Evolutionary conservation across 1,139 yeast species (phyloP), one percentile per base, ranked within the genome.

Genomic region (Suhomyces wounanorum): DNA sequence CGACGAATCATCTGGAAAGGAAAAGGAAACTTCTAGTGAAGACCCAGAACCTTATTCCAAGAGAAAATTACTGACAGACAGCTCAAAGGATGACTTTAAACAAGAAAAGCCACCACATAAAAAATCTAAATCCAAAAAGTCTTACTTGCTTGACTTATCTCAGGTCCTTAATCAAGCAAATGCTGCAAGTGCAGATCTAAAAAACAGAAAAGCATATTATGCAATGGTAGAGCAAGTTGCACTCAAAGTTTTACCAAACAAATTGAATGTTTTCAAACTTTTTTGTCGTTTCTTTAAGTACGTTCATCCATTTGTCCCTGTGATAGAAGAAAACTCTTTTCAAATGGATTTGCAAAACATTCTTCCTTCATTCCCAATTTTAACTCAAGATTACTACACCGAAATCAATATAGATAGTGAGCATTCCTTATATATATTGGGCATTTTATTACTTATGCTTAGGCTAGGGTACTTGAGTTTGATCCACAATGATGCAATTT

Each of bases 381-480:
- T 62, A 23, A 60, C 55, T 8, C 53, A 56, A 13, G 51, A 51
- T 3, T 59, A 59, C 47, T 67, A 64, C 50, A 51, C 59, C 2
- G 58, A 60, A 18, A 50, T 74, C 2, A 51, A 53, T 7, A 68
- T 77, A 38, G 64, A 64, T 21, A 65, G 56, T 47, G 76, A 73
- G 11, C 60, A 67, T 31, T 76, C 73, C 46, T 64, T 76, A 47
- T 63, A 61, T 43, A 59, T 66, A 1, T 51, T 70, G 37, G 78
- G 75, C 1, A 65, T 70, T 16, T 59, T 71, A 39, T 59, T 77
- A 31, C 53, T 76, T 3, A 61, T 69, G 3, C 52, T 69, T 28
- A 59, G 77, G 44, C 60, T 76, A 28, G 79, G 79, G 1, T 75
- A 73, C 54, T 64, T 75, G 69, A 68, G 75, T 43, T 61, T 75